phyloP scores from a whole-genome alignment of 768 basidiomycete genomes.

The Hydnomerulius pinastri region DNA sequence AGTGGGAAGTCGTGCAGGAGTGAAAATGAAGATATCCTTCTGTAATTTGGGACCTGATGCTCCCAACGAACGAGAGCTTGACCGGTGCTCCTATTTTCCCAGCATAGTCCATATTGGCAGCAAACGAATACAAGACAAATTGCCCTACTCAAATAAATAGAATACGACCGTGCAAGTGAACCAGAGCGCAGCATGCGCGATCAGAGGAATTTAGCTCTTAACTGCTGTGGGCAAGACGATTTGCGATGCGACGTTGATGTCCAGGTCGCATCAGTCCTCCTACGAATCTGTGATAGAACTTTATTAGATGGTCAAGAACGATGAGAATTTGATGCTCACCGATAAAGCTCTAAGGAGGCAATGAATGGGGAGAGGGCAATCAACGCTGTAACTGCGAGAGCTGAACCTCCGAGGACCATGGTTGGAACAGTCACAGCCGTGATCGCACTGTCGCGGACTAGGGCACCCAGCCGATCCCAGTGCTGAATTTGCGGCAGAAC shows the following conservation, averaged over 20 bases:
- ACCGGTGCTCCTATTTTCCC: too few species aligned
- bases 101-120: too few species aligned
- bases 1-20: slow-evolving; percentile 31
- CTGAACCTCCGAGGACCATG: slow-evolving; percentile 5
- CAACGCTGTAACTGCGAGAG: slow-evolving; percentile 8
- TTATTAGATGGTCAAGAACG: background rate
- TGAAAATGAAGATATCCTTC: too few species aligned
- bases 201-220: too few species aligned
- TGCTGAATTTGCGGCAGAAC: slow-evolving; percentile 11
- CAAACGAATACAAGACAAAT: too few species aligned
- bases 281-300: background rate
- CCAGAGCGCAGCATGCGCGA: too few species aligned
- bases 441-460: slow-evolving; percentile 1
- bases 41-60: too few species aligned
- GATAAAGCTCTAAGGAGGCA: background rate
- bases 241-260: background rate
- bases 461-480: slow-evolving; percentile 8
- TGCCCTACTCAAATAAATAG: too few species aligned
- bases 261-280: background rate
- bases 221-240: too few species aligned
- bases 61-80: too few species aligned
- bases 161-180: too few species aligned
- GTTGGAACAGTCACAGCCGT: background rate
- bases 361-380: slow-evolving; percentile 9
- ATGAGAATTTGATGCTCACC: background rate